Evolutionary conservation across 306 rosid species (phyloP).

Genomic region (Urtica urens): DNA sequence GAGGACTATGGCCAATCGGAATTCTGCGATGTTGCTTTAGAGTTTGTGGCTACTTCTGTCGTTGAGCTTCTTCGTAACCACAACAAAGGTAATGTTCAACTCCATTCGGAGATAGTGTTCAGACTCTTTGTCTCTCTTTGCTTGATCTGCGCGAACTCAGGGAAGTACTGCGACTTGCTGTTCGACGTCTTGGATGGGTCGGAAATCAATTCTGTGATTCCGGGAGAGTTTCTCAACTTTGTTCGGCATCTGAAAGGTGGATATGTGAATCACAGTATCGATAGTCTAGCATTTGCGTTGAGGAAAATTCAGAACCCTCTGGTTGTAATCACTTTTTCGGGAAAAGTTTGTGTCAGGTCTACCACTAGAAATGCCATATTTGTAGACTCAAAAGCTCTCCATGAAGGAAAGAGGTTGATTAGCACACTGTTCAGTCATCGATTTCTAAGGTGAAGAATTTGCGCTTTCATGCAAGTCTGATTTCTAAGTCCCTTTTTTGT

Average conservation of each 20-base stretch:
- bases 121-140: conserved; percentile 35
- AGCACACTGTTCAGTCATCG: too few species aligned
- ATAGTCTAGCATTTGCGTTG: conserved; percentile 37
- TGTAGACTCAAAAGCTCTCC: too few species aligned
- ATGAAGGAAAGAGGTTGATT: too few species aligned
- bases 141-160: conserved; percentile 30
- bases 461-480: too few species aligned
- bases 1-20: conserved; percentile 6
- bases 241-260: conserved; percentile 6
- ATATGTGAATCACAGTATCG: conserved; percentile 6
- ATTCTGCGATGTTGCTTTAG: conserved; percentile 1
- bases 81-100: neutral
- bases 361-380: conserved; percentile 24
- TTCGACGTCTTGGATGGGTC: conserved; percentile 14
- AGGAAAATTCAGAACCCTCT: conserved; percentile 30
- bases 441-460: too few species aligned
- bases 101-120: conserved; percentile 25
- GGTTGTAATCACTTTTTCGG: conserved; percentile 29
- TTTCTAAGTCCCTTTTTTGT: too few species aligned
- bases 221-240: conserved; percentile 15
- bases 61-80: conserved; percentile 13
- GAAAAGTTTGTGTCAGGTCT: conserved; percentile 1
- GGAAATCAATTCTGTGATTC: conserved; percentile 17
- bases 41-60: conserved; percentile 17
- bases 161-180: conserved; percentile 17